Percentiles rank a stretch among this genome's conserved stretches.
Conservation (phyloP, 441 rosid species). For the Populus hybrid region DNA sequence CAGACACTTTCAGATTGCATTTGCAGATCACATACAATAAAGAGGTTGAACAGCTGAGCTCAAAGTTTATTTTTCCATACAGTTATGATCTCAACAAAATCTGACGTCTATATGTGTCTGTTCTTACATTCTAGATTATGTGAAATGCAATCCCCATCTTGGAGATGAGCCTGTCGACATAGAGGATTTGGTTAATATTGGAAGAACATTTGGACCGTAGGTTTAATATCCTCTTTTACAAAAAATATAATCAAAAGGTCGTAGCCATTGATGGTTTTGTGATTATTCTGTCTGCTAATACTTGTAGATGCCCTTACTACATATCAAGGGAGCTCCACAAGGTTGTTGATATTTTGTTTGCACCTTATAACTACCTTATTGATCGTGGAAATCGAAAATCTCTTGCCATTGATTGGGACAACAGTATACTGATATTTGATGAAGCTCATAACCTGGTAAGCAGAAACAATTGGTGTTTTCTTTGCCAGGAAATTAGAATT, state of each 20-base stretch:
- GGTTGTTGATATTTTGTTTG: conserved; percentile 81
- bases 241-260: conserved; percentile 8
- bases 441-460: conserved; percentile 99
- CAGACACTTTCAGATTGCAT: neutral
- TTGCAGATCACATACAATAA: neutral
- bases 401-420: conserved; percentile 62
- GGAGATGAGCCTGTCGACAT: conserved; percentile 95
- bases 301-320: conserved; percentile 86
- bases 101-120: conserved; percentile 10
- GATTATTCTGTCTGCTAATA: conserved; percentile 22
- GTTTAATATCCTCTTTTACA: conserved; percentile 29
- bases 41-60: neutral
- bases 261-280: conserved; percentile 13
- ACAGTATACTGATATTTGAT: conserved; percentile 80
- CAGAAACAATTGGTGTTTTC: conserved; percentile 14
- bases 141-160: conserved; percentile 67
- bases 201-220: conserved; percentile 77
- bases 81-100: neutral
- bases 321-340: conserved; percentile 84
- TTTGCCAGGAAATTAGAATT: conserved; percentile 5
- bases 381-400: conserved; percentile 64
- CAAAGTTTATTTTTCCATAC: neutral
- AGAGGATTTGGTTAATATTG: conserved; percentile 88
- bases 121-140: conserved; percentile 49
- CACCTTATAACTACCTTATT: conserved; percentile 90